These are phyloP conservation scores for Penicillium sp. DNA, from an alignment of 2,329 filamentous ascomycete genomes.

Conservation along the genomic window DNA sequence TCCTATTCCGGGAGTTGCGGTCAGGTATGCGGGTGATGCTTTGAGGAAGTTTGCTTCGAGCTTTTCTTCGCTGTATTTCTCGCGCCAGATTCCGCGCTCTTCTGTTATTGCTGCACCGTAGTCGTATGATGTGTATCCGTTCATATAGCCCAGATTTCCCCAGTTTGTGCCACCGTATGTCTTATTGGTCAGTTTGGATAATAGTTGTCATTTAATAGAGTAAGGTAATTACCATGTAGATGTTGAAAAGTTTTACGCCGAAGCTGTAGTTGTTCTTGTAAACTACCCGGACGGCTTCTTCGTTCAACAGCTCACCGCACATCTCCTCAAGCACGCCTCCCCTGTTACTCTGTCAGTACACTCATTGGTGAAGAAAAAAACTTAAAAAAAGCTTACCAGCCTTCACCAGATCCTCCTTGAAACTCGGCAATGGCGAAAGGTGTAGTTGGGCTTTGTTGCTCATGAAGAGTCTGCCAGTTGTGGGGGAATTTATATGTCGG, in stretches of 20 bases:
- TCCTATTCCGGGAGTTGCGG: conserved; percentile 49
- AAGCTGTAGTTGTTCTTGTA: conserved; percentile 71
- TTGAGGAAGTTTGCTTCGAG: conserved; percentile 72
- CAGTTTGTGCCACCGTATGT: conserved; percentile 76
- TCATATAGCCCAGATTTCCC: conserved; percentile 72
- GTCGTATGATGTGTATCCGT: conserved; percentile 61
- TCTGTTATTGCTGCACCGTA: conserved; percentile 65
- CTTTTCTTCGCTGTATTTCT: conserved; percentile 76
- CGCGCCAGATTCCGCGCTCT: conserved; percentile 63
- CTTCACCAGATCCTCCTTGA: conserved; percentile 21
- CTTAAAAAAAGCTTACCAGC: conserved; percentile 10
- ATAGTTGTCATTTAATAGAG: too few relatives aligned
- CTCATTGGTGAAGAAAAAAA: accelerated
- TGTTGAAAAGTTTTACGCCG: conserved; percentile 65
- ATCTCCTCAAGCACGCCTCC: conserved; percentile 10
- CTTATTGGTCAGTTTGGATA: conserved; percentile 58
- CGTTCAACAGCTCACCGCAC: conserved; percentile 13
- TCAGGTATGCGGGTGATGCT: conserved; percentile 67
- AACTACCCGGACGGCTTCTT: conserved; percentile 55
- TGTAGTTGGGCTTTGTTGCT: conserved; percentile 23
- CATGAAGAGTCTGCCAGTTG: conserved; percentile 20
- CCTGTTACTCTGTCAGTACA: background rate
- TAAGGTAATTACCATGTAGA: conserved; percentile 71
- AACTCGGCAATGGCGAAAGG: conserved; percentile 29
- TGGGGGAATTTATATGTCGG: conserved; percentile 22